Evolutionary conservation across 192 early-diverging fungal species (phyloP), one percentile per base, ranked within the genome.

Genomic region (Mortierella antarctica): DNA sequence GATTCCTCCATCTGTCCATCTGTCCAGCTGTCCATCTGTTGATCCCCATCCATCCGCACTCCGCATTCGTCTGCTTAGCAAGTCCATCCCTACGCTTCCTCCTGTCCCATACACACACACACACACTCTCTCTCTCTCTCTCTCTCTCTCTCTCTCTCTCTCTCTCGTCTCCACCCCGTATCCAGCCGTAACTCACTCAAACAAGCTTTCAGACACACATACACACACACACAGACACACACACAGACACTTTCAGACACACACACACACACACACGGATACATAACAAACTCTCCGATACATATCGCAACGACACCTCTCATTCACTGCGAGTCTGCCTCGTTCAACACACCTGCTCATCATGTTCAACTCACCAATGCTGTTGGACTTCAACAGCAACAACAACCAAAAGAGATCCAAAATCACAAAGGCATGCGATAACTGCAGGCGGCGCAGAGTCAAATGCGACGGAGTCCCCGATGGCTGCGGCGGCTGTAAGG

Each of bases 401-500:
- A 70, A 17, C 18, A 55, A 68, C 23, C 64, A 65, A 71, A 85
- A 85, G 71, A 71, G 84, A 65, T 80, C 77, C 51, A 80, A 80
- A 72, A 80, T 80, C 64, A 80, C 77, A 72, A 80, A 80, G 60
- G 83, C 83, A 47, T 84, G 92, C 77, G 92, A 93, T 72, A 77
- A 83, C 47, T 93, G 92, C 58, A 74, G 91, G 57, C 85, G 87
- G 63, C 89, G 91, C 46, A 90, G 92, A 78, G 90, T 91, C 68
- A 93, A 92, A 62, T 93, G 92, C 72, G 89, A 93, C 58, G 91
- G 89, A 13, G 84, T 80, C 17, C 85, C 80, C 14, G 88, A 91
- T 20, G 73, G 86, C 10, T 93, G 92, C 61, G 87, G 84, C 14
- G 88, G 91, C 65, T 93, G 92, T 74, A 83, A 83, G 52, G 86